phyloP scores from a whole-genome alignment of 2,329 filamentous ascomycete genomes.

The Pestalotiopsis fici region DNA sequence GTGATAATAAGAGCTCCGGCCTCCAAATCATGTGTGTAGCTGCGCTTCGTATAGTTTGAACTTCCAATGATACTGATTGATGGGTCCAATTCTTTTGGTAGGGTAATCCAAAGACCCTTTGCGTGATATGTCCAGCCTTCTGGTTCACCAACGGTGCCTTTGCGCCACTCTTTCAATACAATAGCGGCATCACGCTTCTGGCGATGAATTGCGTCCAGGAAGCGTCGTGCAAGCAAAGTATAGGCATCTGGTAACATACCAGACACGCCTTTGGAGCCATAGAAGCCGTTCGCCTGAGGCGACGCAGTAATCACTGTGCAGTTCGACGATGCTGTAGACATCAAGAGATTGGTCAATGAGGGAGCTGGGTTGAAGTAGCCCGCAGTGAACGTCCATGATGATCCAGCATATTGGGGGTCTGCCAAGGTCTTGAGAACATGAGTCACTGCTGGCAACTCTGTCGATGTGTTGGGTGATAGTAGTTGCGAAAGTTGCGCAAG shows the following conservation, averaged over 20 bases:
- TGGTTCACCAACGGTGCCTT: conserved; percentile 76
- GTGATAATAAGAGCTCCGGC: conserved; percentile 87
- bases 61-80: conserved; percentile 84
- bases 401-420: conserved; percentile 61
- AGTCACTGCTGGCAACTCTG: conserved; percentile 82
- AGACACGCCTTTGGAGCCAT: conserved; percentile 81
- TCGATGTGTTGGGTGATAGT: conserved; percentile 77
- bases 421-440: conserved; percentile 72
- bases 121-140: conserved; percentile 97
- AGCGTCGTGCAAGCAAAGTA: conserved; percentile 81
- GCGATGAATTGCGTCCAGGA: conserved; percentile 62
- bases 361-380: conserved; percentile 98
- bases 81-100: conserved; percentile 66
- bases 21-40: conserved; percentile 90
- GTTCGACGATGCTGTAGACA: conserved; percentile 67
- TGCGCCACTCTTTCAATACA: conserved; percentile 82
- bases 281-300: conserved; percentile 94
- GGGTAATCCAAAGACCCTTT: conserved; percentile 89
- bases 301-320: conserved; percentile 91
- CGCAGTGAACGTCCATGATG: conserved; percentile 93
- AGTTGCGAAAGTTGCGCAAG: conserved; percentile 87
- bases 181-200: conserved; percentile 57
- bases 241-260: conserved; percentile 92
- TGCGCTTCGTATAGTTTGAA: conserved; percentile 93
- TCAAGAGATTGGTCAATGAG: conserved; percentile 75